Evolutionary conservation across 2,329 filamentous ascomycete genomes (phyloP), one percentile per base, ranked within the genome.

Genomic region (Lomentospora prolificans): DNA sequence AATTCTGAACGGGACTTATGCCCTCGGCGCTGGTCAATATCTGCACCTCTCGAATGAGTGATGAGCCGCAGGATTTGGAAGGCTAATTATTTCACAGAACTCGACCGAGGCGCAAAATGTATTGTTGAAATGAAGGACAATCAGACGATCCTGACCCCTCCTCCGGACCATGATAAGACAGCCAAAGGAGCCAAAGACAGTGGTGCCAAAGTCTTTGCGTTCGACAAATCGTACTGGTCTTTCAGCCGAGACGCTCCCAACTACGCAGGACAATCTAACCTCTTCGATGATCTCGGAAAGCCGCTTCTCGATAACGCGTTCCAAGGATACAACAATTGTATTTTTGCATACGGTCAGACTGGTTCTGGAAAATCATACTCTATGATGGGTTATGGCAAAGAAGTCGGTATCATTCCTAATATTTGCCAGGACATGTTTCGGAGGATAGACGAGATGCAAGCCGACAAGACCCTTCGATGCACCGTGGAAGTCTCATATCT

Each of bases 341-440:
- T 99, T 66, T 99, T 99, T 69, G 94, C 94, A 12, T 99, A 99
- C 68, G 94, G 94, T 17, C 94, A 99, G 75, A 99, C 94, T 2
- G 94, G 94, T 62, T 97, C 94, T 1, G 94, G 94, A 72, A 99
- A 99, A 74, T 96, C 90, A 14, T 99, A 99, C 71, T 96, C 91
- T 30, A 99, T 99, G 92, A 99, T 99, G 94, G 94, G 94, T 51
- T 99, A 97, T 72, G 94, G 94, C 55, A 87, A 92, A 65, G 92
- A 99, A 66, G 82, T 90, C 57, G 94, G 94, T 69, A 94, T 99
- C 60, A 97, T 97, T 60, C 94, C 95, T 50, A 88, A 85, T 65
- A 99, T 99, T 73, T 99, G 94, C 70, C 89, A 94, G 74, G 87
- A 96, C 65, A 97, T 99, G 90, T 99, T 99, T 69, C 82, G 86